Conservation (phyloP, 2,329 filamentous ascomycete species). For the Herpotrichia juniperi region DNA sequence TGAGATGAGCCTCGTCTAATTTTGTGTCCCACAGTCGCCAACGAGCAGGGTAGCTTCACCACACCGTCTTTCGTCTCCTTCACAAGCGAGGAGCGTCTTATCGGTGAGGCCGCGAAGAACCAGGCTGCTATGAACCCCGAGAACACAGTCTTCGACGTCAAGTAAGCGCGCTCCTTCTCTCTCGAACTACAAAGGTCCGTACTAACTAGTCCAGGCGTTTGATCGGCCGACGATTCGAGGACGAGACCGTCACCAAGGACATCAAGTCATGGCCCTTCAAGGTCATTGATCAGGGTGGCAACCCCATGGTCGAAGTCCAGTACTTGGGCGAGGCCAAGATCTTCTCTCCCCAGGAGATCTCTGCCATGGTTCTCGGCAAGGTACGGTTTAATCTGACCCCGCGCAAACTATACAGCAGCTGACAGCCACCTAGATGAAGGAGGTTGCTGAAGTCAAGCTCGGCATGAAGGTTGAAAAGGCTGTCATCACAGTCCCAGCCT, state of each 20-base stretch:
- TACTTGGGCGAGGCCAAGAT: constrained; percentile 94
- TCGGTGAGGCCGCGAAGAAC: constrained; percentile 99
- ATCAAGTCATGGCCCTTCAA: constrained; percentile 99
- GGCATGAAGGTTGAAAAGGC: constrained; percentile 99
- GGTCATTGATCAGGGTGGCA: constrained; percentile 86
- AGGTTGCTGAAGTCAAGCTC: constrained; percentile 97
- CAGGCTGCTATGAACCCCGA: constrained; percentile 98
- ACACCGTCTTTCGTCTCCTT: constrained; percentile 99
- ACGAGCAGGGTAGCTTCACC: constrained; percentile 99
- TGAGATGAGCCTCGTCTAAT: constrained; percentile 23
- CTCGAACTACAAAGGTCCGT: neutral
- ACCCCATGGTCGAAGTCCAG: constrained; percentile 91
- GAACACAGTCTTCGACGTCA: constrained; percentile 99
- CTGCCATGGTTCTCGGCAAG: constrained; percentile 98
- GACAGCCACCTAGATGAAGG: constrained; percentile 79
- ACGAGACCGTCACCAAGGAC: constrained; percentile 98
- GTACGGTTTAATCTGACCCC: constrained; percentile 55
- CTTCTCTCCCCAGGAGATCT: constrained; percentile 98
- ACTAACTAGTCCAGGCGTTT: constrained; percentile 73
- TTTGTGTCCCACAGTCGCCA: constrained; percentile 70
- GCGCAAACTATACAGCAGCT: constrained; percentile 14
- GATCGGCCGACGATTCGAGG: constrained; percentile 94
- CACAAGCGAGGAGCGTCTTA: constrained; percentile 97
- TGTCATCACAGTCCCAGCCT: constrained; percentile 97
- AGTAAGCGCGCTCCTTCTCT: constrained; percentile 63